Evolutionary conservation across 192 early-diverging fungal species (phyloP).

Genomic region (Podila epigama): DNA sequence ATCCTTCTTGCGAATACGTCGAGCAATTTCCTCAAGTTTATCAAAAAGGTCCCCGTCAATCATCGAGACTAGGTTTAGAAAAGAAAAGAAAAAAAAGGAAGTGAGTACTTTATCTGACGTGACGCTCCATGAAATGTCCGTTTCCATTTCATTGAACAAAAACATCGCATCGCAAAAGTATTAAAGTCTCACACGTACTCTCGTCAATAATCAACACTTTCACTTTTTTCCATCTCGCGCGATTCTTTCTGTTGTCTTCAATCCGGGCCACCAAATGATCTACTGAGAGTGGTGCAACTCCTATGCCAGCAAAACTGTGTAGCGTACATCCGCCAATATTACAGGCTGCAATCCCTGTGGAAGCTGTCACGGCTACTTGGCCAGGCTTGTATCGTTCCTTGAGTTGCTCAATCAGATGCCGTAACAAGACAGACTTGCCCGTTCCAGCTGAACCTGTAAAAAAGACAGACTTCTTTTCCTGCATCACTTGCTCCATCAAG

Average conservation of each 20-base stretch:
- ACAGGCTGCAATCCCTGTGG: constrained; percentile 66
- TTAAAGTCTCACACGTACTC: constrained; percentile 15
- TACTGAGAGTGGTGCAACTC: constrained; percentile 54
- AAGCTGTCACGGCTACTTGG: constrained; percentile 62
- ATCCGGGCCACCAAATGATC: constrained; percentile 40
- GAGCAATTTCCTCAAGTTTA: constrained; percentile 74
- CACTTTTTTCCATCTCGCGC: constrained; percentile 62
- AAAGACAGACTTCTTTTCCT: constrained; percentile 62
- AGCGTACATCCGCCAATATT: constrained; percentile 67
- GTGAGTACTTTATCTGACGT: background rate
- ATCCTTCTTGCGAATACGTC: constrained; percentile 30
- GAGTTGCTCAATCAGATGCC: constrained; percentile 51
- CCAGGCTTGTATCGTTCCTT: constrained; percentile 34
- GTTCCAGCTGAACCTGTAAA: constrained; percentile 68
- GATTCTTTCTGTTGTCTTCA: constrained; percentile 17
- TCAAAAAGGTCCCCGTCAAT: constrained; percentile 76
- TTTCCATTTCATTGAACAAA: too few relatives aligned
- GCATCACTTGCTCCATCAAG: constrained; percentile 69
- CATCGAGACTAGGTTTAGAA: constrained; percentile 66
- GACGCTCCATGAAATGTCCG: background rate
- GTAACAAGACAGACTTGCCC: constrained; percentile 50
- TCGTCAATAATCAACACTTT: constrained; percentile 82
- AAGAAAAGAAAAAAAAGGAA: background rate
- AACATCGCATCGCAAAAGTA: background rate
- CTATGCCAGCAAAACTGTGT: constrained; percentile 71